Evolutionary conservation across 331 rosid genomes (phyloP).

Genomic region (Phaseolus coccineus): DNA sequence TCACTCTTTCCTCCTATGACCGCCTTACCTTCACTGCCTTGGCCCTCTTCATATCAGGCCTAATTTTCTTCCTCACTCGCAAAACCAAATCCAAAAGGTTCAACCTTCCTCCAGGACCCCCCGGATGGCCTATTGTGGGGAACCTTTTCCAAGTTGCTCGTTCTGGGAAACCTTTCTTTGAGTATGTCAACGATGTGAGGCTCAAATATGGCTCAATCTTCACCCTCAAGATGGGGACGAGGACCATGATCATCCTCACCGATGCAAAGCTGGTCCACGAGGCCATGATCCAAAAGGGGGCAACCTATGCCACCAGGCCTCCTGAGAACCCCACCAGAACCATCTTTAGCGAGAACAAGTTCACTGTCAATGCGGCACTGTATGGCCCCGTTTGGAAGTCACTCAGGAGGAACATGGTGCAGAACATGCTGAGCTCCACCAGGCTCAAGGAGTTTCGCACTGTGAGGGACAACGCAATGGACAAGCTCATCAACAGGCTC

Average conservation of each 20-base stretch:
- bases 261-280: slow-evolving; percentile 73
- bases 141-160: slow-evolving; percentile 82
- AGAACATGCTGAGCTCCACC: slow-evolving; percentile 87
- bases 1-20: slow-evolving; percentile 49
- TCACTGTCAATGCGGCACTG: slow-evolving; percentile 78
- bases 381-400: slow-evolving; percentile 91
- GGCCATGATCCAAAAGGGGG: slow-evolving; percentile 76
- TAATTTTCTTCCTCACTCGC: slow-evolving; percentile 56
- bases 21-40: slow-evolving; percentile 59
- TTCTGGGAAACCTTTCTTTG: slow-evolving; percentile 76
- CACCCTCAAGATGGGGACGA: slow-evolving; percentile 83
- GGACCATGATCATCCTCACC: slow-evolving; percentile 69
- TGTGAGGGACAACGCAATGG: slow-evolving; percentile 75
- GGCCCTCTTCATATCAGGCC: slow-evolving; percentile 54
- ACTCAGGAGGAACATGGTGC: slow-evolving; percentile 83
- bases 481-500: slow-evolving; percentile 59
- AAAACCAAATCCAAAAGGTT: slow-evolving; percentile 52
- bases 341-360: slow-evolving; percentile 81
- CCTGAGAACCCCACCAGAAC: slow-evolving; percentile 81
- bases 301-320: slow-evolving; percentile 65
- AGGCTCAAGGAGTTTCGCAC: slow-evolving; percentile 70
- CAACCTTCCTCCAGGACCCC: slow-evolving; percentile 89
- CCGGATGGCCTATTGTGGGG: slow-evolving; percentile 94
- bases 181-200: slow-evolving; percentile 53
- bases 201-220: slow-evolving; percentile 68